These are phyloP conservation scores for Leccinum angustisporum DNA, from an alignment of 1,284 basidiomycete genomes.

Conservation along the genomic window DNA sequence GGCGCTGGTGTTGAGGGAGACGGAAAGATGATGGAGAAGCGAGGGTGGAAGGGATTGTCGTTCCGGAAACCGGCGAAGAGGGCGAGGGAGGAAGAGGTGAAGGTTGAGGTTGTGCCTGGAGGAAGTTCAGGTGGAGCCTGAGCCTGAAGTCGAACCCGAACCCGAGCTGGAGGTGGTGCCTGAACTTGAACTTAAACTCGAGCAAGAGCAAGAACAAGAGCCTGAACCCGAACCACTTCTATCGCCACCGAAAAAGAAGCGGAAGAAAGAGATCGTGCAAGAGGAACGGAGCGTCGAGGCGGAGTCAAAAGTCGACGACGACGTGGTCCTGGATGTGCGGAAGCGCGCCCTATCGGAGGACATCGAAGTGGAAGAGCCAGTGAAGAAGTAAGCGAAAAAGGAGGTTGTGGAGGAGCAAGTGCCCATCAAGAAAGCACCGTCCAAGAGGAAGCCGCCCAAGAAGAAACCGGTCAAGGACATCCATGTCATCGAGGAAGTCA, in stretches of 20 bases:
- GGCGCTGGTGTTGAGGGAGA: conserved; percentile 20
- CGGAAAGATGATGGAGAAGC: conserved; percentile 38
- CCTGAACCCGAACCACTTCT: conserved; percentile 31
- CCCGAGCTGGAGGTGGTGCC: conserved; percentile 42
- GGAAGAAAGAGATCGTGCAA: conserved; percentile 39
- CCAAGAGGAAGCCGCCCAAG: conserved; percentile 36
- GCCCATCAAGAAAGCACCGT: conserved; percentile 37
- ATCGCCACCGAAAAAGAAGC: conserved; percentile 47
- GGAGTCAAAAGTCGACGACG: conserved; percentile 47
- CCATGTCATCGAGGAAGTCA: conserved; percentile 46
- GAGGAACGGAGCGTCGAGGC: conserved; percentile 38
- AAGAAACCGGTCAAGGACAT: conserved; percentile 33
- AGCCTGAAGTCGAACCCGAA: too few species aligned
- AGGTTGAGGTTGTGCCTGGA: conserved; percentile 24
- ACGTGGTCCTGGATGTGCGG: conserved; percentile 25
- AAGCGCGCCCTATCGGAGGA: conserved; percentile 38
- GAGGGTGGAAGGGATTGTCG: conserved; percentile 61
- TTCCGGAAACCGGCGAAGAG: conserved; percentile 65
- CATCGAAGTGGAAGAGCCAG: conserved; percentile 41
- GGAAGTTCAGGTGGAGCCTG: conserved; percentile 35
- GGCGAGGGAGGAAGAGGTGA: conserved; percentile 36
- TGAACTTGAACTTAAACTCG: too few species aligned
- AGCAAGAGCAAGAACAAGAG: conserved; percentile 3
- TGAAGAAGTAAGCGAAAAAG: conserved; percentile 37
- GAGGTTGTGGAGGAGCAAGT: conserved; percentile 31